Evolutionary conservation across 2,329 filamentous ascomycete genomes (phyloP).

Genomic region (Magnaporthiopsis incrustans): DNA sequence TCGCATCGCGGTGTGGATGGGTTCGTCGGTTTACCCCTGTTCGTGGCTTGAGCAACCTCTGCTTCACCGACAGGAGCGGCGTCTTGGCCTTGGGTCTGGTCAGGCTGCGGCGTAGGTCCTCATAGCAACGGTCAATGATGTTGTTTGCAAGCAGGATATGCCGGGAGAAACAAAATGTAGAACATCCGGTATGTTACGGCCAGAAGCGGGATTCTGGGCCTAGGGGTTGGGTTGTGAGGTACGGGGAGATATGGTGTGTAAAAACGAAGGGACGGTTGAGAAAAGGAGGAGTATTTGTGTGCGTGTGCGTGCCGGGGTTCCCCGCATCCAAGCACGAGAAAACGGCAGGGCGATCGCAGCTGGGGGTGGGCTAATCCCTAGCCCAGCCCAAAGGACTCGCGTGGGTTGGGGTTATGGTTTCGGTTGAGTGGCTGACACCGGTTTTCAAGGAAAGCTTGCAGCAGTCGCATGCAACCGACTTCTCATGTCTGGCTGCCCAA

Average conservation of each 20-base stretch:
- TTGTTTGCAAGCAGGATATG: neutral
- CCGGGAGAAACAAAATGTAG: neutral
- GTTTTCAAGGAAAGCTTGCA: slow-evolving; percentile 4
- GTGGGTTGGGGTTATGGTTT: neutral
- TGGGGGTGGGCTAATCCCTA: neutral
- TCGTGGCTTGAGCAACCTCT: neutral
- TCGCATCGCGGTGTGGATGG: neutral
- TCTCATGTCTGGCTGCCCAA: slow-evolving; percentile 7
- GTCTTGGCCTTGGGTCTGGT: neutral
- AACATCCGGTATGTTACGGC: neutral
- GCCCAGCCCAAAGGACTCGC: neutral
- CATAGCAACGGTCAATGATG: neutral
- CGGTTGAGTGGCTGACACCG: neutral
- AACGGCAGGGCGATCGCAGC: neutral
- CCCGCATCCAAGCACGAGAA: slow-evolving; percentile 1
- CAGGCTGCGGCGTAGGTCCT: neutral
- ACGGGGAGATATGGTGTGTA: neutral
- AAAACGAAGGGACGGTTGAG: neutral
- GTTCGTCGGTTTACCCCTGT: neutral
- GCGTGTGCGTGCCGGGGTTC: neutral
- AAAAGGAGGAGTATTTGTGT: neutral
- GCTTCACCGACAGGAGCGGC: neutral
- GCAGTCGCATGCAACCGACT: slow-evolving; percentile 3
- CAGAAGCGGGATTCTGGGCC: neutral
- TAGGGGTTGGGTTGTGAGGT: neutral